Base-by-base conservation (phyloP, 805 yeast species). In the Metschnikowia sp. region DNA sequence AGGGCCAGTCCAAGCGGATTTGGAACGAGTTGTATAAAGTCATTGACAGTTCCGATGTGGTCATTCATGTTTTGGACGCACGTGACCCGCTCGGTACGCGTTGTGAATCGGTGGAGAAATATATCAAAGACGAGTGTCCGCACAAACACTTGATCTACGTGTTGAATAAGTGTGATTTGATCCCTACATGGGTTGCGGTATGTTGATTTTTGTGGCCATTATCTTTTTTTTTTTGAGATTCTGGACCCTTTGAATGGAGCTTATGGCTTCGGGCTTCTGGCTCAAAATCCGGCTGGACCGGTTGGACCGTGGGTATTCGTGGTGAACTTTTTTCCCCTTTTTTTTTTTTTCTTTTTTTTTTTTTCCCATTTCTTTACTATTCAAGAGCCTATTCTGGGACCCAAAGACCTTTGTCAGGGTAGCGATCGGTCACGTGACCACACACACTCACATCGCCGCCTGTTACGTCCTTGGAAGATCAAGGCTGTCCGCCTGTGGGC, bases 171-270 rank as follows among this genome's bases (percentile, higher is more conserved):
- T 91, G 97, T 80, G 99, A 92, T 76, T 82, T 92, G 62, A 97
- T 92, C 44, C 99, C 99, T 54, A 92, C 97, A 40, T 92, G 98
- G 97, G 97, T 89, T 62, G 97, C 98, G 62, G 98, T 91, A 89
- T 80, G 98, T 90, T 48, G 36, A 35, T 33, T 36, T 33, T 34
- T 37, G n/a, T 11, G 35, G 15, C 15, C 51, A 10, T 34, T 41
- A 39, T 15, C 33, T 31, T 33, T 48, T 38, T 48, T 38, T 42
- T 46, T 41, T 42, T 46, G 35, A 7, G 15, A n/a, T 32, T n/a
- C 10, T 3, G 15, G n/a, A 10, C 10, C n/a, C 11, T 32, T 2
- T 13, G 8, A 11, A 8, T 32, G 35, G 35, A n/a, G 15, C 35
- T 15, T 15, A 15, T 15, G 18, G 18, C 18, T 10, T 32, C 35